These are phyloP conservation scores for Oldenlandia corymbosa DNA, from an alignment of 257 asterid genomes.

Conservation along the genomic window DNA sequence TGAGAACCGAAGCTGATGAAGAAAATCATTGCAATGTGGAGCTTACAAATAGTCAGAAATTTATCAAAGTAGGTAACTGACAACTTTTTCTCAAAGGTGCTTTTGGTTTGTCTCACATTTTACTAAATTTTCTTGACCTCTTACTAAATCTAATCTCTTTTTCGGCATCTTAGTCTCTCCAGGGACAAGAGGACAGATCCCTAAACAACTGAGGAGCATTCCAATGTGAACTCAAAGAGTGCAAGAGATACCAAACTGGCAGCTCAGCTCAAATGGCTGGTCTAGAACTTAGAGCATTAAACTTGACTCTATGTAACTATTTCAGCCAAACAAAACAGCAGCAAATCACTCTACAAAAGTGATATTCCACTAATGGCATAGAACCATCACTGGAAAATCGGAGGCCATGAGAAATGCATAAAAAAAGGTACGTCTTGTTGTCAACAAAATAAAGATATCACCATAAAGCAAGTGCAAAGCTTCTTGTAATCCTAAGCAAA, in stretches of 20 bases:
- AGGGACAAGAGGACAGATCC: slow-evolving; percentile 16
- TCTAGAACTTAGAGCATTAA: neutral
- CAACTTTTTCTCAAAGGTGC: neutral
- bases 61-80: slow-evolving; percentile 22
- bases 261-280: neutral
- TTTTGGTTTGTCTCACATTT: neutral
- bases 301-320: too few relatives aligned
- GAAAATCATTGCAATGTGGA: slow-evolving; percentile 21
- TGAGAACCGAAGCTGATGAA: slow-evolving; percentile 35
- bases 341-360: neutral
- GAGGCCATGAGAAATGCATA: neutral
- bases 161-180: slow-evolving; percentile 14
- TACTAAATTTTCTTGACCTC: neutral
- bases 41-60: slow-evolving; percentile 17
- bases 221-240: too few relatives aligned
- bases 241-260: too few relatives aligned
- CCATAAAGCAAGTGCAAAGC: too few relatives aligned
- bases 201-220: slow-evolving; percentile 21
- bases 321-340: neutral
- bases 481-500: too few relatives aligned
- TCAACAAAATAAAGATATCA: neutral
- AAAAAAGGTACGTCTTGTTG: neutral
- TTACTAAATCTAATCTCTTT: neutral
- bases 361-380: neutral
- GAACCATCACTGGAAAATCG: neutral